Base-by-base conservation (phyloP, 208 protist species). In the Acanthamoeba triangularis region DNA sequence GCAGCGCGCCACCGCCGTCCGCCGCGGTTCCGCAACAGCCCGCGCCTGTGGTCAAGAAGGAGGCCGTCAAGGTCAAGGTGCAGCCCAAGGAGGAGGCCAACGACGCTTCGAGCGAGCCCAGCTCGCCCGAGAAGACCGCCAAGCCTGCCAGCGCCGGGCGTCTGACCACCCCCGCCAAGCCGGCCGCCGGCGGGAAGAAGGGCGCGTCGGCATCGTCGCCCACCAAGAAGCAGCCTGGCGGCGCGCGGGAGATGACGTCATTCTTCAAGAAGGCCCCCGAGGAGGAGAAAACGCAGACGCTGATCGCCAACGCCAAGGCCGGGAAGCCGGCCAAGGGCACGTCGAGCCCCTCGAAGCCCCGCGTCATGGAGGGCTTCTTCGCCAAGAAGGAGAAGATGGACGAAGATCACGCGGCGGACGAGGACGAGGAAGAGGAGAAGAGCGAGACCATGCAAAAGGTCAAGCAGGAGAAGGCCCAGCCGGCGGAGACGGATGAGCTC, bases 231-330 rank as follows among this genome's bases (percentile, higher is more conserved):
- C 30, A 41, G 13, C 5, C 80, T 0, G 63, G 47, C 13, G 59
- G 56, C 30, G 30, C 54, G 61, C 85, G 85, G 23, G 54, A 49
- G 20, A 92, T 92, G 85, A 67, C 59, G 11, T 35, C 85, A 33
- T 92, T 76, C 85, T 92, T 92, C 41, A 92, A 67, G 61, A 65
- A 74, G 41, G 85, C 85, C 7, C 78, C 49, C 49, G 78, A 87
- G 47, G 78, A 87, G 18, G 85, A 92, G 85, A 92, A 92, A 35
- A 74, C 85, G 54, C 85, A 92, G 44, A 67, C 63, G 20, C 85
- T 92, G 56, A 49, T 92, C 11, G 63, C 63, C 59, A 76, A 92
- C 37, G 59, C 63, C 49, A 87, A 54, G 49, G 44, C 49, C n/a
- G 30, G 78, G 23, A 87, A 87, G 30, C 47, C 72, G 49, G 49